phyloP scores from a whole-genome alignment of 371 early-diverging fungal genomes.

The Lichtheimia ornata region DNA sequence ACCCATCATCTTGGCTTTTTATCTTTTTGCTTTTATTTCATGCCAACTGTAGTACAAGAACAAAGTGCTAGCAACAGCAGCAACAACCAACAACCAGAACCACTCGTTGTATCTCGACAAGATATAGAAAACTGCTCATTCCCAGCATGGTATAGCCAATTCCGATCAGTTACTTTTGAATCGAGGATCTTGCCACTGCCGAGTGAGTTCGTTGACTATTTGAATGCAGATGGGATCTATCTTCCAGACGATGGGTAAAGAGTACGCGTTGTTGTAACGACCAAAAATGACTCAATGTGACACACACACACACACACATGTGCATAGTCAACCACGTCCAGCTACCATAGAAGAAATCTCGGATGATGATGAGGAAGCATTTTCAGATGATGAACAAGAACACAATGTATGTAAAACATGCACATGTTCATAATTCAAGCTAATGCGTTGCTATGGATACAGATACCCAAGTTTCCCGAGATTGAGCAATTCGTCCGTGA shows the following conservation, averaged over 20 bases:
- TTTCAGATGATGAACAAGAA: conserved; percentile 26
- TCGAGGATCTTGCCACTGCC: conserved; percentile 72
- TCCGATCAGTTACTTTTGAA: conserved; percentile 65
- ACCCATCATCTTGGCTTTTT: not conserved
- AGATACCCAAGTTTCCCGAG: conserved; percentile 61
- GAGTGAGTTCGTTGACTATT: conserved; percentile 76
- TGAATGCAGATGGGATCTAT: conserved; percentile 83
- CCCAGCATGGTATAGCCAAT: conserved; percentile 75
- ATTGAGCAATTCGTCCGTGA: conserved; percentile 61
- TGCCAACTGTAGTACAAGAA: not conserved
- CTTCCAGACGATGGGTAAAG: conserved; percentile 69
- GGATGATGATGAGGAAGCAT: conserved; percentile 40
- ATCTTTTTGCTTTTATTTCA: not conserved
- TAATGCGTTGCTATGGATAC: not conserved
- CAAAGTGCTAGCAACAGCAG: not conserved
- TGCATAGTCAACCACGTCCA: conserved; percentile 44
- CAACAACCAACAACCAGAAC: not conserved
- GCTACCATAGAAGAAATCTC: conserved; percentile 48
- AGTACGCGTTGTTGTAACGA: too few species aligned
- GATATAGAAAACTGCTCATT: conserved; percentile 74
- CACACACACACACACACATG: too few species aligned
- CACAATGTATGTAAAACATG: not conserved
- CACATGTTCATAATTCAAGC: not conserved
- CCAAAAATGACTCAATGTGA: not conserved
- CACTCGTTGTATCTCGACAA: conserved; percentile 23